Evolutionary conservation across 2,329 filamentous ascomycete species (phyloP), one percentile per base, ranked within the genome.

Genomic region (Aspergillus brunneoviolaceus): DNA sequence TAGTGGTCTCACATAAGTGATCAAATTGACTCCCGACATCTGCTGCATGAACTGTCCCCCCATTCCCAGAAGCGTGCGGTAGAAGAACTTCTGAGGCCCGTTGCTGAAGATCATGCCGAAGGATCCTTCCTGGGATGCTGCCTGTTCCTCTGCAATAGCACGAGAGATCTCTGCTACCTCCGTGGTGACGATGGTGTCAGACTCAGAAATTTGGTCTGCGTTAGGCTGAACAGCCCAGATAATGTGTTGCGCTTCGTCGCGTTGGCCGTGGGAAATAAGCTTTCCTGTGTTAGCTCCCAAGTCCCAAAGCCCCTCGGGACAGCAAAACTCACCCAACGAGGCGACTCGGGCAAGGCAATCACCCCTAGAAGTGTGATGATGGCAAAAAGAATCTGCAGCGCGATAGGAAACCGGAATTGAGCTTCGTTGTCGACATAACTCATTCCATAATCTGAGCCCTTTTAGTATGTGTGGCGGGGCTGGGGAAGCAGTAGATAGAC

Each of bases 331-430:
- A 65, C 63, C 63, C 75, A 81, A 60, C 78, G 73, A 14, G 80
- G 79, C 0, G 77, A 80, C 65, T 81, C 79, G 1, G 80, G 80
- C 58, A 81, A 73, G 59, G 75, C 75, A 12, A 72, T 65, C 11
- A 69, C 42, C 2, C 65, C 64, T 12, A 67, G 12, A 12, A 74
- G 67, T 7, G 70, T 72, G 33, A 67, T 5, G 4, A 73, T 60
- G 10, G 70, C 65, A 47, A 73, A 74, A 12, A 72, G 57, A n/a
- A 72, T 71, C 61, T 74, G 72, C 2, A 74, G 60, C 11, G 71
- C 72, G 19, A 74, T 69, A 3, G 72, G 72, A 45, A 74, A 72
- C 10, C 72, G 67, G 55, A 73, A 75, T n/a, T 71, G 68, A 2
- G 65, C 64, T 11, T 70, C 67, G 49, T 61, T 69, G 29, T 60